Percentiles rank a stretch among this genome's conserved stretches.
phyloP scores from a whole-genome alignment of 1,139 yeast genomes.

The Yamadazyma dushanensis region DNA sequence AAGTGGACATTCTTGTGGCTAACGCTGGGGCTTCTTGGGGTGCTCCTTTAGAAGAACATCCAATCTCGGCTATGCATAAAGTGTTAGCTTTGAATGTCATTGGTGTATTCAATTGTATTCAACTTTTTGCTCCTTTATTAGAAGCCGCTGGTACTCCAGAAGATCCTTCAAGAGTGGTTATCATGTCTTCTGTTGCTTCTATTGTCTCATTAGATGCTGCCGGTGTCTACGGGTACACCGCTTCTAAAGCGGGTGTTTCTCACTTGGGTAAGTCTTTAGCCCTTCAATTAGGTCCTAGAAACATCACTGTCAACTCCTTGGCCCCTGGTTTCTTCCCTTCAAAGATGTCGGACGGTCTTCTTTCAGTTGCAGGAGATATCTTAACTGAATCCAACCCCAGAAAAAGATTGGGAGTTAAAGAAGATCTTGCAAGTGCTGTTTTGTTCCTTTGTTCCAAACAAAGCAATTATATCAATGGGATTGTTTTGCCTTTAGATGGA shows the following conservation, averaged over 20 bases:
- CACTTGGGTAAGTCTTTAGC: constrained; percentile 70
- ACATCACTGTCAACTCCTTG: constrained; percentile 65
- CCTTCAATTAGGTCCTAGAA: constrained; percentile 61
- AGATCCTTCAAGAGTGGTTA: constrained; percentile 67
- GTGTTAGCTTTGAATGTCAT: constrained; percentile 64
- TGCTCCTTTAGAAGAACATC: constrained; percentile 60
- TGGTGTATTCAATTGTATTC: constrained; percentile 71
- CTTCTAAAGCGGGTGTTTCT: constrained; percentile 77
- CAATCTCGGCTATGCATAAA: constrained; percentile 62
- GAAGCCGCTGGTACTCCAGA: constrained; percentile 52
- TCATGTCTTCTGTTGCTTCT: constrained; percentile 65
- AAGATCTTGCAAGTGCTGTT: constrained; percentile 61
- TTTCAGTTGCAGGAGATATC: constrained; percentile 54
- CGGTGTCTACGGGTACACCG: constrained; percentile 69
- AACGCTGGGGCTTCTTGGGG: constrained; percentile 89
- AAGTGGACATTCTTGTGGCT: constrained; percentile 66
- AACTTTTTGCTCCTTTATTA: constrained; percentile 59
- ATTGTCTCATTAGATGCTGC: constrained; percentile 45
- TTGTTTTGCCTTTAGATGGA: constrained; percentile 76
- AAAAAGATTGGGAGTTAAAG: constrained; percentile 60
- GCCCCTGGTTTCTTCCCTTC: constrained; percentile 84
- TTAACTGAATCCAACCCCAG: constrained; percentile 58
- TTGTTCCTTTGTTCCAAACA: constrained; percentile 61
- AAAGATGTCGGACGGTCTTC: constrained; percentile 70
- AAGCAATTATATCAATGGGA: constrained; percentile 66